phyloP scores from a whole-genome alignment of 768 basidiomycete species.

The Collybiopsis confluens region DNA sequence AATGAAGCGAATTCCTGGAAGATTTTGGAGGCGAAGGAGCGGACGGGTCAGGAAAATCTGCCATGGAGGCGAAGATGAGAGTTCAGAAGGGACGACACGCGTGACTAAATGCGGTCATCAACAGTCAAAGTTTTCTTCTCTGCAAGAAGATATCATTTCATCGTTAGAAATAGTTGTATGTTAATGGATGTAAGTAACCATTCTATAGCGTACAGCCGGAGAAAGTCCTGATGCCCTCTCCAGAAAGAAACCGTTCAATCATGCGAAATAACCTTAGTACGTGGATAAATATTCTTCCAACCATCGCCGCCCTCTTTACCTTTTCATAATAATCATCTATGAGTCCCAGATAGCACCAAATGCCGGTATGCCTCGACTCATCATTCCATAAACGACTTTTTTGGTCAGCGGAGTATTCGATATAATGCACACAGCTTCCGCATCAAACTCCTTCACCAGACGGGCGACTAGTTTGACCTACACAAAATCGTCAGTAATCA shows the following conservation, averaged over 20 bases:
- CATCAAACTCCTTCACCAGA: conserved; percentile 31
- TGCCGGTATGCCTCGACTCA: conserved; percentile 34
- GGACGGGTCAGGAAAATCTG: conserved; percentile 4
- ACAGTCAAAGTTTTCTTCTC: no score
- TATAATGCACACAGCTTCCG: conserved; percentile 39
- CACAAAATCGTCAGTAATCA: conserved; percentile 14
- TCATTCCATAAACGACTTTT: conserved; percentile 37
- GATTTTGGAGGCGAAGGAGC: conserved; percentile 1
- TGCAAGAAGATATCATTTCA: no score
- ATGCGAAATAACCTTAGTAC: no score
- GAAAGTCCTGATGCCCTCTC: no score
- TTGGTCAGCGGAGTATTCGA: conserved; percentile 36
- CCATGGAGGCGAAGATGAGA: not conserved
- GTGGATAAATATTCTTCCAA: no score
- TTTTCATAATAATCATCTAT: no score
- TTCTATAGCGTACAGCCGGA: no score
- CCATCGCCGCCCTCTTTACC: no score
- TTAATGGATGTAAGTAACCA: no score
- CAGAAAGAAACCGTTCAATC: no score
- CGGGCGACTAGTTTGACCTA: conserved; percentile 24
- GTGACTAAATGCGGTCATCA: not conserved
- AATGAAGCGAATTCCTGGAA: not conserved
- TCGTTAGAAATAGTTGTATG: no score
- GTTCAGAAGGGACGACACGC: not conserved
- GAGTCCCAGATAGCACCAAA: conserved; percentile 41